Base-by-base conservation (phyloP, 2,329 filamentous ascomycete species). In the Colletotrichum sp. region DNA sequence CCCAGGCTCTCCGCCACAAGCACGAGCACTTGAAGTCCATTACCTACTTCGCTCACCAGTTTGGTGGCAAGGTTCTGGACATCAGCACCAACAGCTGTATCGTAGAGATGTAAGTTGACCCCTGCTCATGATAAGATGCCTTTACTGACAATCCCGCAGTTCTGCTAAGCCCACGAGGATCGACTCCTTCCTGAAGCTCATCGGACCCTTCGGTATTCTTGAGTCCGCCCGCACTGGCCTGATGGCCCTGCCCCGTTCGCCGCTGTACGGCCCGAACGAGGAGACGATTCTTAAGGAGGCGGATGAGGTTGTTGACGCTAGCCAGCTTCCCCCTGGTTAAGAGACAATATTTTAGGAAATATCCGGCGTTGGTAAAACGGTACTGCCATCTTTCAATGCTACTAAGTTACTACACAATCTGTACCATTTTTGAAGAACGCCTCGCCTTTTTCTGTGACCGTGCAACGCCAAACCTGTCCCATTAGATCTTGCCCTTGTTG, bases 81-180 rank as follows among this genome's bases (percentile, higher is more conserved):
- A 99, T 99, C 81, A 98, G 96, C 89, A 98, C 95, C 69, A 98
- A 95, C 87, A 99, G 98, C 88, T 99, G 97, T 87, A 99, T 99
- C 85, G 96, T 99, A 76, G 97, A 99, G 87, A 86, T 99, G 95
- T 96, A 91, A 91, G 94, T 34, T 15, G 49, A 21, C n/a, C 28
- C 21, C 21, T n/a, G 59, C 39, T 12, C 16, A 57, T n/a, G 13
- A 24, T 21, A 59, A 52, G 67, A 71, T 60, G 59, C 70, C 65
- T 52, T 49, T 77, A 71, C 81, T 84, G 52, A 85, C 78, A 70
- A 69, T 26, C 21, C 39, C 39, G 67, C 80, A 96, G 94, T 9
- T 98, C 96, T 70, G 97, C 97, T 76, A 99, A 99, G 87, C 96
- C 95, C 44, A 92, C 90, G 77, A 94, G 97, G 86, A 98, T 99